Evolutionary conservation across 2,329 filamentous ascomycete genomes (phyloP).

Genomic region (Fusarium nematophilum): DNA sequence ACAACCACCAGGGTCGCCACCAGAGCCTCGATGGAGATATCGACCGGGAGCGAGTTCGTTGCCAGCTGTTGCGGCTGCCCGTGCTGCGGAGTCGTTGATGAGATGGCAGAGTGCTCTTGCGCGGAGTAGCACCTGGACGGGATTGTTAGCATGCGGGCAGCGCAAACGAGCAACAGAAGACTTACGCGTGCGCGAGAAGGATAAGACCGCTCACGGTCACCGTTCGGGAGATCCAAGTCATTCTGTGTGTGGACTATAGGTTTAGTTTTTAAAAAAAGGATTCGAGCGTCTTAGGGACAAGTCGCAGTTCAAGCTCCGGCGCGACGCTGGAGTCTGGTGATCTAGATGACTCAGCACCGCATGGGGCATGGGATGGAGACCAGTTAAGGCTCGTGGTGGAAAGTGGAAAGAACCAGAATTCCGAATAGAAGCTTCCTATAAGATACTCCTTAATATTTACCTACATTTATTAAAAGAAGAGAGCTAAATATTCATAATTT

Average conservation of each 20-base stretch:
- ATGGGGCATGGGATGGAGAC: neutral
- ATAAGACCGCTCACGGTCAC: slow-evolving; percentile 81
- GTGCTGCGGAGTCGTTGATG: slow-evolving; percentile 63
- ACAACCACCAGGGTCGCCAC: slow-evolving; percentile 83
- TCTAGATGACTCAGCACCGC: slow-evolving; percentile 39
- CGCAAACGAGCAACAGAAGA: neutral
- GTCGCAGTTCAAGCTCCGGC: slow-evolving; percentile 19
- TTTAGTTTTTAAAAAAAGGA: slow-evolving; percentile 9
- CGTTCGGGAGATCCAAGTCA: slow-evolving; percentile 78
- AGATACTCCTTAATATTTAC: too few relatives aligned
- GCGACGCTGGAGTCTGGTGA: neutral
- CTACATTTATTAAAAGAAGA: too few relatives aligned
- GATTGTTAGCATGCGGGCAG: slow-evolving; percentile 27
- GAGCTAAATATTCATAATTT: too few relatives aligned
- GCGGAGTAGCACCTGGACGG: slow-evolving; percentile 88
- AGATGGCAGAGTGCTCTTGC: slow-evolving; percentile 86
- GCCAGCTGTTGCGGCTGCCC: slow-evolving; percentile 55
- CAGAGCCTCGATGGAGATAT: slow-evolving; percentile 90
- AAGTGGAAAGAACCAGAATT: too few relatives aligned
- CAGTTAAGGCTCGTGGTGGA: too few relatives aligned
- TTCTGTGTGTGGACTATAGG: slow-evolving; percentile 49
- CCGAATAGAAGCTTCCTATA: too few relatives aligned
- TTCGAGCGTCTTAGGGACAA: slow-evolving; percentile 34
- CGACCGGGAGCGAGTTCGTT: slow-evolving; percentile 73
- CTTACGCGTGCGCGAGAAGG: slow-evolving; percentile 89